Base-by-base conservation (phyloP, 371 early-diverging fungal genomes). In the Homolaphlyctis polyrhiza region DNA sequence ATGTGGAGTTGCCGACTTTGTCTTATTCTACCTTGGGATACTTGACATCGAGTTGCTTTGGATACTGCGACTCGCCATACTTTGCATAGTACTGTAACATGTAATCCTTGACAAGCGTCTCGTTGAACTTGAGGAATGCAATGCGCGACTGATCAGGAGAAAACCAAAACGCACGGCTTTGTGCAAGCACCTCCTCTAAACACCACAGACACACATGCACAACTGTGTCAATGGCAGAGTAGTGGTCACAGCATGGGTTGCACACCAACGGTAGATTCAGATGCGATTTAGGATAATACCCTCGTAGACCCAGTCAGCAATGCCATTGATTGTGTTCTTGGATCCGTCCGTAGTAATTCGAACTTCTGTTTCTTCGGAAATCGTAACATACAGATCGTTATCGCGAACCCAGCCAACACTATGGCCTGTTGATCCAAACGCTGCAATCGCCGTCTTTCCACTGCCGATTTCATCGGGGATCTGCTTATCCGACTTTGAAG, bases 271-370 rank as follows among this genome's bases (percentile, higher is more conserved):
- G 6, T 25, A 35, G 55, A 4, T 23, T 30, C 2, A 50, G 18
- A 35, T 35, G 35, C 18, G 23, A 18, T 33, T 13, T 34, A 35
- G 13, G 18, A 1, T 25, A 32, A 35, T 68, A 75, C 79, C 83
- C 77, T 96, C 97, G 66, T 97, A 97, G 0, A 97, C 96, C 98
- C 98, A 98, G 74, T 97, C 98, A 29, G 95, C 88, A 16, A 96
- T 79, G 11, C 97, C 98, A 70, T 97, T 96, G 69, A 94, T 89
- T n/a, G 95, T 83, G 8, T 79, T 80, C 29, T 71, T 73, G 23
- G 89, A 87, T 11, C 97, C 97, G 71, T 94, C 94, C 64, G 78
- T 82, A 0, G 97, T 96, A 35, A 97, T 72, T 49, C 86, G 88
- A 39, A 79, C 82, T 50, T 89, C 86, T 5, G 74, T 72, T 49